Conservation (phyloP, 768 basidiomycete species). For the Psilocybe sp. region DNA sequence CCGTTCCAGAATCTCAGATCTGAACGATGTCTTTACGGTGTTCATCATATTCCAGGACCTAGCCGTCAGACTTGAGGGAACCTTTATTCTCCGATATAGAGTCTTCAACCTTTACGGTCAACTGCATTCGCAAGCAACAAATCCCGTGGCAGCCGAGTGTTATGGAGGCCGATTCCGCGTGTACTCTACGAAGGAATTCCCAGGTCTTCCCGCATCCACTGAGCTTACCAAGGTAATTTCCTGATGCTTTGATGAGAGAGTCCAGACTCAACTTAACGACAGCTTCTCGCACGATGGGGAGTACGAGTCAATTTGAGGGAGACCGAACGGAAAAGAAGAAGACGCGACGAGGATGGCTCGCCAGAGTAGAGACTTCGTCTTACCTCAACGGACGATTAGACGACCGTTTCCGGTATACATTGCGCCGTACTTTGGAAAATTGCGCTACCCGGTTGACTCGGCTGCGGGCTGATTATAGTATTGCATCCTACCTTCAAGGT, state of each 20-base stretch:
- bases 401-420: no score
- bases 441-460: no score
- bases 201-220: conserved; percentile 63
- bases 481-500: no score
- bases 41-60: conserved; percentile 46
- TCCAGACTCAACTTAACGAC: not conserved
- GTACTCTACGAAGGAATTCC: conserved; percentile 72
- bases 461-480: no score
- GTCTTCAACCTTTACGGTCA: conserved; percentile 58
- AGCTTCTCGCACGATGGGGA: conserved; percentile 26
- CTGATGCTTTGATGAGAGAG: not conserved
- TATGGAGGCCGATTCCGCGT: conserved; percentile 64
- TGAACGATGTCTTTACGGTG: not conserved
- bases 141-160: conserved; percentile 55
- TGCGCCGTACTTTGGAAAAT: no score
- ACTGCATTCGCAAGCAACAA: conserved; percentile 29
- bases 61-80: conserved; percentile 67
- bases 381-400: no score
- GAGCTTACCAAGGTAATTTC: conserved; percentile 59
- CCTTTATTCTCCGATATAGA: conserved; percentile 63
- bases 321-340: conserved; percentile 21
- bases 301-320: conserved; percentile 26
- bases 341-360: not conserved
- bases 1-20: conserved; percentile 4
- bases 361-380: no score